A percentile compares a stretch with the other conserved stretches of the same genome.
phyloP scores from a whole-genome alignment of 768 basidiomycete species.

The Pleurotus salmoneostramineus region DNA sequence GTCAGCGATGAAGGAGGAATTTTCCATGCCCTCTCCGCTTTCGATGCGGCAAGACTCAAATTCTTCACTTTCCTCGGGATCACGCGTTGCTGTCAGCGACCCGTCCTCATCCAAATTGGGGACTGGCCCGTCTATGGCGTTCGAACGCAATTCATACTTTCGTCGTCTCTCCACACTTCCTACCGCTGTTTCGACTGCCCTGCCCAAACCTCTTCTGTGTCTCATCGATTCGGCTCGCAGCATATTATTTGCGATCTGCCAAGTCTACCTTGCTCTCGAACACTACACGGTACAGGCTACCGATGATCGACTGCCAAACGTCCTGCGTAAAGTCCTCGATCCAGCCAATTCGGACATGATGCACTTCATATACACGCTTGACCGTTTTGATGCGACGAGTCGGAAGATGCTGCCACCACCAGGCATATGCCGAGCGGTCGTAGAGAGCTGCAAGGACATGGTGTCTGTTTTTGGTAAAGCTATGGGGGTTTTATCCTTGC shows the following conservation, averaged over 20 bases:
- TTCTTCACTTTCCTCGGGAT: constrained; percentile 23
- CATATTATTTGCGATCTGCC: constrained; percentile 87
- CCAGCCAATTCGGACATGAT: constrained; percentile 80
- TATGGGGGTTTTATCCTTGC: constrained; percentile 75
- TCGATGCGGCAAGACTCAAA: constrained; percentile 47
- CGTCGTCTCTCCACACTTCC: constrained; percentile 83
- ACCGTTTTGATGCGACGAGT: constrained; percentile 84
- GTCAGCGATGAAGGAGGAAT: constrained; percentile 22
- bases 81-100: constrained; percentile 18
- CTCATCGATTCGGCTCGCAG: constrained; percentile 89
- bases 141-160: constrained; percentile 91
- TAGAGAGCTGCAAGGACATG: constrained; percentile 82
- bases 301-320: constrained; percentile 77
- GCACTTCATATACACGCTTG: constrained; percentile 82
- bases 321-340: constrained; percentile 81
- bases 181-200: constrained; percentile 53
- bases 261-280: constrained; percentile 84
- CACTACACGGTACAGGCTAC: constrained; percentile 83
- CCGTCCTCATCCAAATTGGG: constrained; percentile 36
- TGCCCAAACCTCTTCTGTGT: constrained; percentile 65
- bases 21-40: constrained; percentile 32
- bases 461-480: constrained; percentile 84
- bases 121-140: constrained; percentile 58
- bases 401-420: constrained; percentile 67
- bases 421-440: constrained; percentile 66